These are phyloP conservation scores for Penicillium oxalicum DNA, from an alignment of 2,329 filamentous ascomycete species.

Conservation along the genomic window DNA sequence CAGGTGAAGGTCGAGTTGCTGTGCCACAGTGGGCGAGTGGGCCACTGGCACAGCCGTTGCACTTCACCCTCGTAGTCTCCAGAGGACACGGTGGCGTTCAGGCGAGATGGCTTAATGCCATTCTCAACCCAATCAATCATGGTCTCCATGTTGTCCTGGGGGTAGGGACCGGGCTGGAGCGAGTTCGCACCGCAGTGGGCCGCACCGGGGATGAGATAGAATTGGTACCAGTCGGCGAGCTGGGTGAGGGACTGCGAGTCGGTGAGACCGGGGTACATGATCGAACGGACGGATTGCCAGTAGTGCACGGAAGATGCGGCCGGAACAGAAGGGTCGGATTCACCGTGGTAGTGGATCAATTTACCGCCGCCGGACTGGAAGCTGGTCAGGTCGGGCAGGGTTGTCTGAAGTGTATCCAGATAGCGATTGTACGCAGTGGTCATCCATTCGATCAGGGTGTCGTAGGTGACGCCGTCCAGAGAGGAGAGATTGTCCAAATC, in stretches of 20 bases:
- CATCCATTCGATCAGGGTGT: constrained; percentile 54
- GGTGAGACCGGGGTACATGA: constrained; percentile 44
- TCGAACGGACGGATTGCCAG: constrained; percentile 47
- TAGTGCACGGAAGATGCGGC: constrained; percentile 52
- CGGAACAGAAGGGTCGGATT: constrained; percentile 50
- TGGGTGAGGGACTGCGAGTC: constrained; percentile 37
- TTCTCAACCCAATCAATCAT: constrained; percentile 52
- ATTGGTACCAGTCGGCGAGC: constrained; percentile 49
- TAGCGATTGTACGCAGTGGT: constrained; percentile 45
- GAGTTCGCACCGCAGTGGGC: constrained; percentile 47
- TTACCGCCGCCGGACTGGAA: constrained; percentile 51
- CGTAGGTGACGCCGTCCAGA: constrained; percentile 49
- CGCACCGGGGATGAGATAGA: constrained; percentile 51
- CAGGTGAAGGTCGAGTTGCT: constrained; percentile 33
- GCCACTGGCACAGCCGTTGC: constrained; percentile 34
- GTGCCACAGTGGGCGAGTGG: constrained; percentile 28
- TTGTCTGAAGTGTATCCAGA: constrained; percentile 50
- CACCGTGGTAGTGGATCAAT: constrained; percentile 54
- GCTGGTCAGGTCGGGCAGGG: constrained; percentile 46
- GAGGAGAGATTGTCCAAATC: constrained; percentile 36
- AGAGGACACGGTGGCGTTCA: constrained; percentile 39
- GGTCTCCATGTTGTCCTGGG: constrained; percentile 42
- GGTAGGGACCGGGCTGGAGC: constrained; percentile 43
- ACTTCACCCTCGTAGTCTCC: constrained; percentile 28
- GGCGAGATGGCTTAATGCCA: constrained; percentile 38